Evolutionary conservation across 805 yeast species (phyloP).

Genomic region (Tetrapisispora arboricola): DNA sequence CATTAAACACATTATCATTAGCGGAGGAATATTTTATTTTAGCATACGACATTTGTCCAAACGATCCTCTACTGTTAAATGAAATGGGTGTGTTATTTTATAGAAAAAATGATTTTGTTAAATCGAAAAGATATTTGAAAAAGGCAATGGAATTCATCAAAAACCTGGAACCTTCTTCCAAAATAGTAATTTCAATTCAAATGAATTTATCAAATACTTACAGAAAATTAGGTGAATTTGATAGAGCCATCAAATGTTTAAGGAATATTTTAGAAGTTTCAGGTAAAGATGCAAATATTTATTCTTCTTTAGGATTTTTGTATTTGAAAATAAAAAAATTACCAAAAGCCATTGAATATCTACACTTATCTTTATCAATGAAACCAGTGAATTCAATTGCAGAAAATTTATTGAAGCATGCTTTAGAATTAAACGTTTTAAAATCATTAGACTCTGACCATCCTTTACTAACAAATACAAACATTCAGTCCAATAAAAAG

Average conservation of each 20-base stretch:
- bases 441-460: constrained; percentile 22
- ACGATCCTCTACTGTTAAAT: constrained; percentile 80
- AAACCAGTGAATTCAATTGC: constrained; percentile 79
- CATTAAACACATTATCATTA: constrained; percentile 69
- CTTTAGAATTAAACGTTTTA: constrained; percentile 49
- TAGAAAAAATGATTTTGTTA: constrained; percentile 54
- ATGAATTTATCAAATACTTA: constrained; percentile 85
- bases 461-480: constrained; percentile 20
- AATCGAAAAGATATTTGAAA: constrained; percentile 60
- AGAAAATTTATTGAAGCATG: constrained; percentile 66
- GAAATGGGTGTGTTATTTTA: constrained; percentile 90
- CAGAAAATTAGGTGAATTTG: constrained; percentile 49
- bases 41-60: constrained; percentile 65
- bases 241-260: constrained; percentile 65
- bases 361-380: constrained; percentile 75
- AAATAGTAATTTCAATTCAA: constrained; percentile 77
- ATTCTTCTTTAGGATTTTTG: constrained; percentile 78
- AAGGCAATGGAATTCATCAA: constrained; percentile 65
- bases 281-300: constrained; percentile 61
- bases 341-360: constrained; percentile 57
- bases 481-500: constrained; percentile 4
- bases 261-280: constrained; percentile 62
- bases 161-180: constrained; percentile 63
- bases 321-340: constrained; percentile 58
- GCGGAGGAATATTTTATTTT: constrained; percentile 79